Base-by-base conservation (phyloP, 2,329 filamentous ascomycete species). In the Parascedosporium putredinis region DNA sequence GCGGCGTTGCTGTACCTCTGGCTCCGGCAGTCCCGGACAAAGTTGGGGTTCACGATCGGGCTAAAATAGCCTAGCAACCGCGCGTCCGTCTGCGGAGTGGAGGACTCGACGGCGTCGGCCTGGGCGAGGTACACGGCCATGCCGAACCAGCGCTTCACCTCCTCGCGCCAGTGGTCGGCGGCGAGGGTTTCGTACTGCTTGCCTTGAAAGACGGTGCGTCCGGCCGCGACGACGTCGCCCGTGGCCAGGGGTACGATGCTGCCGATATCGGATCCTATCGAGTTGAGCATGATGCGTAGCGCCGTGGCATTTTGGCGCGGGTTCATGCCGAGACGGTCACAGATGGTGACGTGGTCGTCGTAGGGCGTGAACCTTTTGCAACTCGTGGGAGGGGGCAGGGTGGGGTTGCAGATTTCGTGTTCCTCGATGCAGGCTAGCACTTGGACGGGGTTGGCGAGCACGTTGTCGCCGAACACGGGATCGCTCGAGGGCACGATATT, bases 401-500 rank as follows among this genome's bases (percentile, higher is more conserved):
- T 43, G 2, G 49, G 49, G 24, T 51, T 51, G 49, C 49, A 51
- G 29, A 51, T 22, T 24, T 51, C 49, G 16, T 47, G 29, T 27
- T 47, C 44, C 36, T 51, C 49, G 44, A 51, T 29, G 27, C 49
- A 51, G 45, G 44, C n/a, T n/a, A 51, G 23, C 23, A 47, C 24
- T 20, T 24, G 42, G 45, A 51, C 49, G 2, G 44, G 49, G 43
- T 23, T 27, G n/a, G n/a, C 2, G 25, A n/a, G 5, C 44, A 14
- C 34, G 18, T 51, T 34, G 4, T 25, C 27, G 2, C 42, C 42
- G n/a, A 40, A 40, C 18, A 40, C 29, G 34, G 44, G 31, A 16
- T 46, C 31, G 42, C 18, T 50, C n/a, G 49, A 38, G 8, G 49
- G 44, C 12, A 43, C 10, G n/a, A 51, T n/a, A 18, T 47, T 47